Conservation (phyloP, 768 basidiomycete genomes). For the Artomyces pyxidatus region DNA sequence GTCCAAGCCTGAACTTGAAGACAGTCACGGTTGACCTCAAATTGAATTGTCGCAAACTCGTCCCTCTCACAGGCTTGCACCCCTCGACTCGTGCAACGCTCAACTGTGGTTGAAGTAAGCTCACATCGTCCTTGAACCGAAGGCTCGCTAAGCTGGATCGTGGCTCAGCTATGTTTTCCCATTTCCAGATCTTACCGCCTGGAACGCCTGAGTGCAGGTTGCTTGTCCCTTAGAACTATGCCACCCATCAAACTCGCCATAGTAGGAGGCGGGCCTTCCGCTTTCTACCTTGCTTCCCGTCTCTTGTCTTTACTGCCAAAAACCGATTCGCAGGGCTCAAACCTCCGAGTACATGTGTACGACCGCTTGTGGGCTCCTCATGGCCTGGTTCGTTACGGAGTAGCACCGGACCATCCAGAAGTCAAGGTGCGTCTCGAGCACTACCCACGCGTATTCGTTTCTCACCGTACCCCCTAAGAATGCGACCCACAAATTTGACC, state of each 20-base stretch:
- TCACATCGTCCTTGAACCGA: no score
- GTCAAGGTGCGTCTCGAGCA: slow-evolving; percentile 60
- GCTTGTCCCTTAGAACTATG: no score
- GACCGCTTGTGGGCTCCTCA: slow-evolving; percentile 93
- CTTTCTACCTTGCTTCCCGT: slow-evolving; percentile 87
- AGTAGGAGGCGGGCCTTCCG: slow-evolving; percentile 93
- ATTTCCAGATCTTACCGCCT: no score
- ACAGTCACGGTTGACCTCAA: no score
- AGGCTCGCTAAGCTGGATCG: no score
- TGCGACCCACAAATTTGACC: slow-evolving; percentile 92
- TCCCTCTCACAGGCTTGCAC: no score
- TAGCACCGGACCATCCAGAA: slow-evolving; percentile 97
- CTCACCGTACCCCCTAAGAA: slow-evolving; percentile 54
- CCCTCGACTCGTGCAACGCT: no score
- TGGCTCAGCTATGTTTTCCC: no score
- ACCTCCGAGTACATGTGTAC: slow-evolving; percentile 71
- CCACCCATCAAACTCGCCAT: slow-evolving; percentile 69
- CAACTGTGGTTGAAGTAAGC: no score
- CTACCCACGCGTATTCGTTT: slow-evolving; percentile 1
- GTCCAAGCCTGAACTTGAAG: no score
- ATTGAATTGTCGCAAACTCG: no score
- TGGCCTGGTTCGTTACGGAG: slow-evolving; percentile 91
- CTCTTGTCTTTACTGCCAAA: slow-evolving; percentile 58
- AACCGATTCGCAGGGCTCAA: slow-evolving; percentile 25
- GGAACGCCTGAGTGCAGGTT: no score